Conservation (phyloP, 225 moss, liverwort and hornwort species). For the Climacium dendroides region DNA sequence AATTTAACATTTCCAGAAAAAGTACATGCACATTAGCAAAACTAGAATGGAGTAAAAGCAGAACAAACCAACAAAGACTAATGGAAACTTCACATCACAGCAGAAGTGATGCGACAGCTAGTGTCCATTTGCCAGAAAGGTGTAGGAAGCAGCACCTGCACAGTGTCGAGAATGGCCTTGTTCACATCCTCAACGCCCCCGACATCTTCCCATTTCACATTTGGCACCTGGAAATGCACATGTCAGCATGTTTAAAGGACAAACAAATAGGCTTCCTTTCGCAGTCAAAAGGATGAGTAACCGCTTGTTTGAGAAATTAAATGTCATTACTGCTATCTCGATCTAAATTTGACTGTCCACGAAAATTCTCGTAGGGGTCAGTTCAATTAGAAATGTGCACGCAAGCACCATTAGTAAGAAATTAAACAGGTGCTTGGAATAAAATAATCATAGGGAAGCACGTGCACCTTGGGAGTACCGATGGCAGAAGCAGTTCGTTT, state of each 20-base stretch:
- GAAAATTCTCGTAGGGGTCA: neutral
- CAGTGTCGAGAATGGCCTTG: conserved; percentile 94
- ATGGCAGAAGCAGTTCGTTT: conserved; percentile 92
- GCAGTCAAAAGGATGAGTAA: neutral
- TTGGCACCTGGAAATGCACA: conserved; percentile 66
- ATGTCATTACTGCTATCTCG: neutral
- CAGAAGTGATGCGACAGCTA: neutral
- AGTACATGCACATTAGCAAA: neutral
- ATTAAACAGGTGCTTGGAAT: neutral
- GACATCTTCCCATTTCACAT: conserved; percentile 99
- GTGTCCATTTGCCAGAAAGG: neutral
- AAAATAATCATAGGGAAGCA: neutral
- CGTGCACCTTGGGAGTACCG: conserved; percentile 84
- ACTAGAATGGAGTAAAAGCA: neutral
- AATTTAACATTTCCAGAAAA: neutral
- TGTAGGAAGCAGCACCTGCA: conserved; percentile 49
- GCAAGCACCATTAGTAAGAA: neutral
- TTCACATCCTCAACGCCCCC: conserved; percentile 97
- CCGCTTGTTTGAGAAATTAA: neutral
- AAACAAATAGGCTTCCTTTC: neutral
- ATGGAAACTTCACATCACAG: neutral
- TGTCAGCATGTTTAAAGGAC: neutral
- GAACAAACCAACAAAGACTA: neutral
- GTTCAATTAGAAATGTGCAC: neutral
- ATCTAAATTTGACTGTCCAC: neutral